phyloP scores from a whole-genome alignment of 805 yeast genomes.

The Spathaspora passalidarum region DNA sequence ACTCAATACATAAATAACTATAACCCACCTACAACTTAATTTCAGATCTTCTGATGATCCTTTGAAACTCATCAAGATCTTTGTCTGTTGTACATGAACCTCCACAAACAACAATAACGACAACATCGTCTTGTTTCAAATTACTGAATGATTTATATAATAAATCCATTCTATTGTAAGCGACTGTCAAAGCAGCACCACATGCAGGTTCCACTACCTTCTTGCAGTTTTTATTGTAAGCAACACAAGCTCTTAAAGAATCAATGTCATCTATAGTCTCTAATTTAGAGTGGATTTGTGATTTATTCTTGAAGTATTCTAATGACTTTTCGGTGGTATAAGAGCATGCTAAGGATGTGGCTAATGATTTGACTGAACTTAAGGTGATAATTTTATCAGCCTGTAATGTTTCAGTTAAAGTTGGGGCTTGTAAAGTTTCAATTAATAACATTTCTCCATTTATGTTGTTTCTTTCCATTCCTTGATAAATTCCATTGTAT shows the following conservation, averaged over 20 bases:
- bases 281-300: slow-evolving; percentile 15
- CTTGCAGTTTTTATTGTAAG: slow-evolving; percentile 49
- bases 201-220: slow-evolving; percentile 68
- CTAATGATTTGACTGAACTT: slow-evolving; percentile 50
- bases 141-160: slow-evolving; percentile 22
- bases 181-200: slow-evolving; percentile 62
- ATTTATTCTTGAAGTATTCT: slow-evolving; percentile 25
- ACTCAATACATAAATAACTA: neutral
- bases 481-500: slow-evolving; percentile 49
- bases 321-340: slow-evolving; percentile 51
- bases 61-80: slow-evolving; percentile 8
- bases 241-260: slow-evolving; percentile 51
- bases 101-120: slow-evolving; percentile 61
- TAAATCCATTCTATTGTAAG: slow-evolving; percentile 34
- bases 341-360: slow-evolving; percentile 63
- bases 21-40: slow-evolving; percentile 7
- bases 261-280: slow-evolving; percentile 46
- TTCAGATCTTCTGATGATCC: slow-evolving; percentile 10
- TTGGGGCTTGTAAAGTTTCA: slow-evolving; percentile 64
- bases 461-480: slow-evolving; percentile 32
- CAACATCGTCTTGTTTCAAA: slow-evolving; percentile 37
- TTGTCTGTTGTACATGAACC: slow-evolving; percentile 11
- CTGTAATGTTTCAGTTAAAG: slow-evolving; percentile 49
- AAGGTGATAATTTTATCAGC: slow-evolving; percentile 44
- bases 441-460: slow-evolving; percentile 38